These are phyloP conservation scores for Agapanthus africanus DNA, from an alignment of 106 monocot species.

Conservation along the genomic window DNA sequence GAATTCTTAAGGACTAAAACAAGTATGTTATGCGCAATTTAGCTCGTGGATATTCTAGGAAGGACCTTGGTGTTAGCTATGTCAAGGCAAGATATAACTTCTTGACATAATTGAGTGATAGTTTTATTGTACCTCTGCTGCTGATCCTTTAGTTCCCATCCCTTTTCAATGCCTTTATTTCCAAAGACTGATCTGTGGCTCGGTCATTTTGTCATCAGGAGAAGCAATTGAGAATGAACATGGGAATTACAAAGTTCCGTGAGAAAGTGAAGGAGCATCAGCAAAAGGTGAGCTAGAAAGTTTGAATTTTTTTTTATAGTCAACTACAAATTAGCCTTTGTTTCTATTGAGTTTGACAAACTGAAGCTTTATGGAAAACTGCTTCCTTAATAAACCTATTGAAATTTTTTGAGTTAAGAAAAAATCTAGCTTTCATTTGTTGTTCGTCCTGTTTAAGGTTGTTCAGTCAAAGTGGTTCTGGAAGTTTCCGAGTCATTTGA, in stretches of 20 bases:
- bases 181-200: background rate
- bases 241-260: slow-evolving; percentile 62
- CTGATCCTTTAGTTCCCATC: background rate
- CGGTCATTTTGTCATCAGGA: slow-evolving; percentile 8
- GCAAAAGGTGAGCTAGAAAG: background rate
- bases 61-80: slow-evolving; percentile 71
- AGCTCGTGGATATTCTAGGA: slow-evolving; percentile 55
- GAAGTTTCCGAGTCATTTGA: background rate
- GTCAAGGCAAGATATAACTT: slow-evolving; percentile 29
- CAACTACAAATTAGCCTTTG: too few relatives aligned
- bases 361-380: too few relatives aligned
- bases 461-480: too few relatives aligned
- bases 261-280: slow-evolving; percentile 13
- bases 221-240: slow-evolving; percentile 39
- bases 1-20: slow-evolving; percentile 62
- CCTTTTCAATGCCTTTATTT: background rate
- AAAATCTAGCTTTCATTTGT: background rate
- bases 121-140: background rate
- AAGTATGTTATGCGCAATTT: slow-evolving; percentile 71
- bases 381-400: background rate
- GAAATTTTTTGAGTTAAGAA: background rate
- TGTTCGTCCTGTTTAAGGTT: background rate
- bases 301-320: background rate
- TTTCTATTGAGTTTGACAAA: too few relatives aligned
- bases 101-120: background rate